Percentiles rank a stretch among this genome's conserved stretches.
Evolutionary conservation across 192 early-diverging fungal species (phyloP).

Genomic region (Coemansia sp.): DNA sequence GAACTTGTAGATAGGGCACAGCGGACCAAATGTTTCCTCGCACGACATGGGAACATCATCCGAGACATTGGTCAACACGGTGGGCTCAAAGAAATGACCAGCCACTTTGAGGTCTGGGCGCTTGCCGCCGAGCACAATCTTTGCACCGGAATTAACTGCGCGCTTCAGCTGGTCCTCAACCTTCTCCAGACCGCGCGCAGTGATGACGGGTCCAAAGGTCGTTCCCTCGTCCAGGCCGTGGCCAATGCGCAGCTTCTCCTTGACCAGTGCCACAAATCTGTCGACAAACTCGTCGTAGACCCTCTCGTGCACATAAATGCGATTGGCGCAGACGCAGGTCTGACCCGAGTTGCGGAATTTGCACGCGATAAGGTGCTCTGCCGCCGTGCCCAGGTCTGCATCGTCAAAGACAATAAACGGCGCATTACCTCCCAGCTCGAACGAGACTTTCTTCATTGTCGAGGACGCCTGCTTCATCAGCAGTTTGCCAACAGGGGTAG

Average conservation of each 20-base stretch:
- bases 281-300: slow-evolving; percentile 63
- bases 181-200: slow-evolving; percentile 62
- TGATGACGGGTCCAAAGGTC: slow-evolving; percentile 81
- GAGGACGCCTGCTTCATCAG: slow-evolving; percentile 51
- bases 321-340: slow-evolving; percentile 67
- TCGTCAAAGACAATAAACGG: slow-evolving; percentile 57
- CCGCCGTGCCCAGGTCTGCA: slow-evolving; percentile 46
- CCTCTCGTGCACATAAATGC: slow-evolving; percentile 64
- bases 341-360: slow-evolving; percentile 70
- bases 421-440: slow-evolving; percentile 61
- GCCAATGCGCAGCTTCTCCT: slow-evolving; percentile 60
- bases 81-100: slow-evolving; percentile 82
- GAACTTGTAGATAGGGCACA: slow-evolving; percentile 76
- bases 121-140: slow-evolving; percentile 62
- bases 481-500: slow-evolving; percentile 49
- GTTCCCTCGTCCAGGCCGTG: slow-evolving; percentile 63
- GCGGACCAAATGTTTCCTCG: slow-evolving; percentile 91
- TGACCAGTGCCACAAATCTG: slow-evolving; percentile 60
- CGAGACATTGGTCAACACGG: slow-evolving; percentile 67
- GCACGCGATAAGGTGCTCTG: slow-evolving; percentile 29
- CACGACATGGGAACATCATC: slow-evolving; percentile 63
- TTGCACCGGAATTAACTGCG: slow-evolving; percentile 69
- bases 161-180: slow-evolving; percentile 65
- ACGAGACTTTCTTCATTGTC: slow-evolving; percentile 49
- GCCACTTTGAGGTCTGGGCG: slow-evolving; percentile 10